A percentile compares a stretch with the other conserved stretches of the same genome.
phyloP scores from a whole-genome alignment of 2,329 filamentous ascomycete genomes.

The Alternaria triticina region DNA sequence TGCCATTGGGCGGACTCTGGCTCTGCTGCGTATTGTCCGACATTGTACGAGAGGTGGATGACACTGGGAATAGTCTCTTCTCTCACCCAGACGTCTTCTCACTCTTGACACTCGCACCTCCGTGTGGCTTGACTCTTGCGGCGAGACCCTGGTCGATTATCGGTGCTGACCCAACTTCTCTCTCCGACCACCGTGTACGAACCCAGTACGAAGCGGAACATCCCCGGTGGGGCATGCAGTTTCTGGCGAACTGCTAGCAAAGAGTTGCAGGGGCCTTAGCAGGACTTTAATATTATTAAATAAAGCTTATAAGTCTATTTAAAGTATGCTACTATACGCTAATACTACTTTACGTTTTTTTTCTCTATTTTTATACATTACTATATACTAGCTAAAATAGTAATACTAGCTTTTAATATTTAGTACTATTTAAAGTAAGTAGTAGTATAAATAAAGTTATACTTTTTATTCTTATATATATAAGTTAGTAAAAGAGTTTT shows the following conservation, averaged over 20 bases:
- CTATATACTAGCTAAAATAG: no score
- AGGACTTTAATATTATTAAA: no score
- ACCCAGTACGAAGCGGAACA: not conserved
- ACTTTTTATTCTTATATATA: no score
- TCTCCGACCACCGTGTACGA: not conserved
- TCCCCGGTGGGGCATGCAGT: not conserved
- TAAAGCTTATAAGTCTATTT: no score
- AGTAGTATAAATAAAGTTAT: no score
- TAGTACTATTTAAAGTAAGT: no score
- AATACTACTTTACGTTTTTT: no score
- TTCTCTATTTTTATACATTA: no score
- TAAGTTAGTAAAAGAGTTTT: no score
- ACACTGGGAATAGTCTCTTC: not conserved
- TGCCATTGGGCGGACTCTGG: slow-evolving; percentile 24
- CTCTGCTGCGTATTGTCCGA: slow-evolving; percentile 28
- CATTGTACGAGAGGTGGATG: slow-evolving; percentile 24
- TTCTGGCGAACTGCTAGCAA: not conserved
- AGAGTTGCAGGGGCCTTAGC: no score
- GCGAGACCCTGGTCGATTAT: slow-evolving; percentile 11
- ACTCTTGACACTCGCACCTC: slow-evolving; percentile 1
- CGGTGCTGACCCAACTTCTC: slow-evolving; percentile 6
- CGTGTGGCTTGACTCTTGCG: slow-evolving; percentile 9
- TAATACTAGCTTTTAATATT: no score
- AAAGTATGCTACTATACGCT: no score
- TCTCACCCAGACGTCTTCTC: not conserved